Base-by-base conservation (phyloP, 2,329 filamentous ascomycete species). In the Fusarium phyllophilum region DNA sequence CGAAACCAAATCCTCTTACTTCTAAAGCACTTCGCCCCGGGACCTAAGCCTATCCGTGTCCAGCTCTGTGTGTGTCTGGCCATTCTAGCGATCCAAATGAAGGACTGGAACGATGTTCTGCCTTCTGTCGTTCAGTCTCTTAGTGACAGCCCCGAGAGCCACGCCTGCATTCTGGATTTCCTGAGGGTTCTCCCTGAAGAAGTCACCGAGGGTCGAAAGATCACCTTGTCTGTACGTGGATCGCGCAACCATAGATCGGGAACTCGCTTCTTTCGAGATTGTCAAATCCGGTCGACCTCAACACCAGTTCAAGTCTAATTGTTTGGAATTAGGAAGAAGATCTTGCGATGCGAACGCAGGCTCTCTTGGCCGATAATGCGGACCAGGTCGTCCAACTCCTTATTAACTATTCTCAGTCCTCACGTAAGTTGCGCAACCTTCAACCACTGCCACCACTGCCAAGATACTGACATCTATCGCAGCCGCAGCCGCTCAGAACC, bases 171-270 rank as follows among this genome's bases (percentile, higher is more conserved):
- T 79, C 88, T 99, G 80, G 96, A 99, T 83, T 99, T 99, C 83
- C 88, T 99, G 75, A 95, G 94, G 83, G 95, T 99, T 79, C 91
- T 99, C 75, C 96, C 96, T 64, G 96, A 99, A 88, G 96, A 99
- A 89, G 96, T 99, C 81, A 98, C 94, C 78, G 96, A 99, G 89
- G 96, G 96, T 86, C 94, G 96, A 85, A 99, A 98, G 87, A 98
- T 99, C 89, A 97, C 95, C 89, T 89, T 99, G 86, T 95, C 94
- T 90, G 95, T 97, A 96, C 87, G 94, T 96, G 89, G 91, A 92
- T 86, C 87, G 86, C 86, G 83, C 78, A 85, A 79, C 81, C 81
- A 85, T 83, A 86, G 84, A 83, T 84, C 79, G 78, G 78, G 71
- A 77, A 78, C 68, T 73, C 78, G 73, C 76, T 78, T 77, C 73